Percentiles rank a stretch among this genome's conserved stretches.
phyloP scores from a whole-genome alignment of 164 flowering plant species.

The Vitis labrusca region DNA sequence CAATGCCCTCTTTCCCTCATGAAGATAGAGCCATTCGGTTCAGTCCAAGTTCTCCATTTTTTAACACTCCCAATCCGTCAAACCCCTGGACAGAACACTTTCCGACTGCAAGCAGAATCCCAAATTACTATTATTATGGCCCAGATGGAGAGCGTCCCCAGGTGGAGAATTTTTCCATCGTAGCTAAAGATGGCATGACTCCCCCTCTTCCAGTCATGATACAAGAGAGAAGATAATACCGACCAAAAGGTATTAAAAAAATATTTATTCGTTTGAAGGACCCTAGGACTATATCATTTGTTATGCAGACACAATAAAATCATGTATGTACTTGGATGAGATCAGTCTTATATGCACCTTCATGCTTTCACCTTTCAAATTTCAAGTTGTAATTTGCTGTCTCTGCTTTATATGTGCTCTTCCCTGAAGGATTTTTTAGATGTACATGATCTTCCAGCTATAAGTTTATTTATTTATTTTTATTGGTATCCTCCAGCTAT shows the following conservation, averaged over 20 bases:
- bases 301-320: too few relatives aligned
- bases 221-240: conserved; percentile 29
- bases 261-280: not conserved
- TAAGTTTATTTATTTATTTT: too few relatives aligned
- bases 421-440: too few relatives aligned
- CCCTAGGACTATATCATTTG: too few relatives aligned
- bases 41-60: conserved; percentile 24
- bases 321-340: too few relatives aligned
- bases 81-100: conserved; percentile 12
- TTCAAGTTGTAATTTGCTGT: too few relatives aligned
- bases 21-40: conserved; percentile 32
- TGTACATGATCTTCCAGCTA: too few relatives aligned
- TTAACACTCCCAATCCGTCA: conserved; percentile 16
- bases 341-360: too few relatives aligned
- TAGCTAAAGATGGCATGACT: conserved; percentile 29
- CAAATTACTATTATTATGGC: conserved; percentile 7
- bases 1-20: conserved; percentile 40
- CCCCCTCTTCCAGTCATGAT: conserved; percentile 45
- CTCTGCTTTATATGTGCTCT: too few relatives aligned
- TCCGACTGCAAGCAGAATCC: conserved; percentile 20
- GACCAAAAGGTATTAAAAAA: not conserved
- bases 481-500: too few relatives aligned
- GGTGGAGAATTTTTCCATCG: conserved; percentile 23
- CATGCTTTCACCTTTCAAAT: too few relatives aligned
- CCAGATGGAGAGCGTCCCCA: conserved; percentile 21